These are phyloP conservation scores for Zygoascus meyerae DNA, from an alignment of 1,139 yeast species.

Conservation along the genomic window DNA sequence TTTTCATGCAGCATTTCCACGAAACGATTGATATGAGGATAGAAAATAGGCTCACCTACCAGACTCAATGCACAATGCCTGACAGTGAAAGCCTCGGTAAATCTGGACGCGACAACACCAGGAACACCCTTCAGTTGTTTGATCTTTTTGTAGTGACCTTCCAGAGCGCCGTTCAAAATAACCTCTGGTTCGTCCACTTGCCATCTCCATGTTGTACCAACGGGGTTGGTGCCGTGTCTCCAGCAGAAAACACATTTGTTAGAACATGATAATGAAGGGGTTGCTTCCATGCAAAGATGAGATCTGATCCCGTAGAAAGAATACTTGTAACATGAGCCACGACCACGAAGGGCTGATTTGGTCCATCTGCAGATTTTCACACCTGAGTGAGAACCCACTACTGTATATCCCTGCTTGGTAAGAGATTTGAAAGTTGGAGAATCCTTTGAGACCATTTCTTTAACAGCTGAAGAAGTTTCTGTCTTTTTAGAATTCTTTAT, in stretches of 20 bases:
- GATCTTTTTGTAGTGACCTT: constrained; percentile 85
- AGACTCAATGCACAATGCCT: constrained; percentile 87
- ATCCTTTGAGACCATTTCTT: constrained; percentile 84
- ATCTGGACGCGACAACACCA: constrained; percentile 83
- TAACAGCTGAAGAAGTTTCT: constrained; percentile 28
- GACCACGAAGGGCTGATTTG: constrained; percentile 84
- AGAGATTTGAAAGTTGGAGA: constrained; percentile 86
- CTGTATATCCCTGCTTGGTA: constrained; percentile 88
- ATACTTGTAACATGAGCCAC: constrained; percentile 90
- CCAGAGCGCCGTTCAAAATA: constrained; percentile 76
- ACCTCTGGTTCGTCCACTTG: constrained; percentile 85
- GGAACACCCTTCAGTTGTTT: constrained; percentile 96
- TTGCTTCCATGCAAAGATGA: constrained; percentile 93
- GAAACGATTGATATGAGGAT: constrained; percentile 85
- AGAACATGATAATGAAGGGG: constrained; percentile 90
- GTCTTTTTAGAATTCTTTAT: constrained; percentile 36
- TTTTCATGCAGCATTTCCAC: constrained; percentile 70
- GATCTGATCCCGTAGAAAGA: constrained; percentile 88
- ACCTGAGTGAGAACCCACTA: constrained; percentile 93
- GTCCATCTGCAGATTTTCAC: constrained; percentile 97
- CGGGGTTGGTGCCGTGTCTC: constrained; percentile 97
- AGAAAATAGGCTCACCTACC: constrained; percentile 92
- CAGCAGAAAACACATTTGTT: constrained; percentile 95
- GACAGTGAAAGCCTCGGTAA: constrained; percentile 83
- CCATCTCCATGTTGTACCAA: constrained; percentile 96